These are phyloP conservation scores for Xylariaceae sp. DNA, from an alignment of 2,329 filamentous ascomycete genomes.

Conservation along the genomic window DNA sequence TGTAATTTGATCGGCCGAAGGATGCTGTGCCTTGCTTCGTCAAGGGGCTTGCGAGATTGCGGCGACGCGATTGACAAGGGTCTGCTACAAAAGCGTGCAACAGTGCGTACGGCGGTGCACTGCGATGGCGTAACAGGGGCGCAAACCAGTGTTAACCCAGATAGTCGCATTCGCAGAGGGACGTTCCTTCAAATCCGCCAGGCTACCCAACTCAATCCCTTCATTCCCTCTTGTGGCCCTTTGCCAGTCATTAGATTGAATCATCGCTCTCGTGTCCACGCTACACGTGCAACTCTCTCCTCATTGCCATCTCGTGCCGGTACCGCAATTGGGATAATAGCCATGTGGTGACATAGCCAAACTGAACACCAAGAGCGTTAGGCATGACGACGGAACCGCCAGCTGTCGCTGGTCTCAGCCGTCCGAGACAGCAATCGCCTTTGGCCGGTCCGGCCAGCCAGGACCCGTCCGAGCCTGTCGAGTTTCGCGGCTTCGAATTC, in stretches of 20 bases:
- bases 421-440: constrained; percentile 14
- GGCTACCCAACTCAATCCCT: background rate
- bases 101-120: background rate
- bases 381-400: constrained; percentile 22
- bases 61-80: constrained; percentile 10
- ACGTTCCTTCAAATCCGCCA: constrained; percentile 4
- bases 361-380: constrained; percentile 12
- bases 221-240: background rate
- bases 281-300: too few species aligned
- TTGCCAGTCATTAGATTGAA: background rate
- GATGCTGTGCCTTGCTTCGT: background rate
- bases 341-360: constrained; percentile 15
- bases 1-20: constrained; percentile 8
- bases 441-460: constrained; percentile 2
- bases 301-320: too few species aligned
- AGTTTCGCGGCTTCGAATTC: constrained; percentile 30
- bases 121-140: constrained; percentile 3
- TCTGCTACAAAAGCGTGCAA: constrained; percentile 6
- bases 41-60: constrained; percentile 13
- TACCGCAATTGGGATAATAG: constrained; percentile 2
- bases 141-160: too few species aligned
- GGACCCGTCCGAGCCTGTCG: constrained; percentile 17
- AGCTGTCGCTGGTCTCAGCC: constrained; percentile 9
- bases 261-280: background rate
- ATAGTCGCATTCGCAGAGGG: too few species aligned